Base-by-base conservation (phyloP, 345 rosid genomes). In the Eucalyptus virginea region DNA sequence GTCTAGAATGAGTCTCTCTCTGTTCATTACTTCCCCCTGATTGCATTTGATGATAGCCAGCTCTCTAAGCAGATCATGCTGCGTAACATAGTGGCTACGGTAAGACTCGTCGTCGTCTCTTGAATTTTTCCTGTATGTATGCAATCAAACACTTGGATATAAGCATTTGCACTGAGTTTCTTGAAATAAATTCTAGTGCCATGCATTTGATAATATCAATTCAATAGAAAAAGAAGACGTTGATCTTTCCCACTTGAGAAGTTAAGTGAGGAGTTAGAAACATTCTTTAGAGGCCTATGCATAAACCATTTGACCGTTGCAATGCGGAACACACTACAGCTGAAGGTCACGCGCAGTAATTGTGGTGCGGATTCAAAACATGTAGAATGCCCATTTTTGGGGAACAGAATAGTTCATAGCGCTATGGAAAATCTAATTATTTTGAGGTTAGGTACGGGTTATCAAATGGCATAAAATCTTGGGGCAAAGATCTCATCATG, bases 41-140 rank as follows among this genome's bases (percentile, higher is more conserved):
- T 16, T 86, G 89, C 94, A 91, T 69, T 87, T 90, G 77, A 87
- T 26, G 89, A 92, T 89, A 87, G 92, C 92, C n/a, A 93, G 90
- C 47, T 96, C 94, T 88, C 95, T 93, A 7, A 91, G 93, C 51
- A 92, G 92, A 89, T 90, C 94, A 56, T 94, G 96, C 80, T 93
- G 96, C 87, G 81, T 92, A 50, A 90, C 92, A 86, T 93, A 93
- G 48, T 92, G 91, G 80, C 89, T 86, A 5, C 91, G 90, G 86
- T 90, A 94, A 2, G 7, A 42, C 6, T 44, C 1, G 2, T 90
- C 90, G 32, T 92, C 95, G 48, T 47, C 15, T 92, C 94, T 86
- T 58, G 60, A 88, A 90, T 89, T 91, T 89, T 65, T 89, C 95
- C 98, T 94, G 91, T 8, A 28, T 8, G 6, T 85, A 87, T 23